Evolutionary conservation across 352 stramenopile species (phyloP).

Genomic region (Phytopythium vexans): DNA sequence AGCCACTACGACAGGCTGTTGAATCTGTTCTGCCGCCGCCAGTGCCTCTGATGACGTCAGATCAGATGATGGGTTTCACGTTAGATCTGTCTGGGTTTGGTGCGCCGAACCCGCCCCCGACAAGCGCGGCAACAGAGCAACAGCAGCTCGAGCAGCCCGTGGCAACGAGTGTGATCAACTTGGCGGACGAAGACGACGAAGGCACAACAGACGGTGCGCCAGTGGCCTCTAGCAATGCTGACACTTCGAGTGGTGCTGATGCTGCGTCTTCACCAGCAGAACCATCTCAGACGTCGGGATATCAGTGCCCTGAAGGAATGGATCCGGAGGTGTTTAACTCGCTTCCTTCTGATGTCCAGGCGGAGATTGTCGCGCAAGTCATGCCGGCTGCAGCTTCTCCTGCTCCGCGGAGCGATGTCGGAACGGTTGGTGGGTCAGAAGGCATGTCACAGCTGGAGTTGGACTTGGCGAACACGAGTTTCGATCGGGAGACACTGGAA

Average conservation of each 20-base stretch:
- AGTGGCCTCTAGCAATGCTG: conserved; percentile 7
- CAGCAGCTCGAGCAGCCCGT: neutral
- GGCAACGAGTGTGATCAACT: neutral
- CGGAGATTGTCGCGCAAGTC: conserved; percentile 91
- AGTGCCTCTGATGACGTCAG: conserved; percentile 20
- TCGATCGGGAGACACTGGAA: conserved; percentile 94
- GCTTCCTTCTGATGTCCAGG: conserved; percentile 96
- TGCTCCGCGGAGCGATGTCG: conserved; percentile 25
- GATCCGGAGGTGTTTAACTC: conserved; percentile 97
- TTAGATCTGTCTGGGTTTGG: conserved; percentile 69
- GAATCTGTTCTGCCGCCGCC: conserved; percentile 21
- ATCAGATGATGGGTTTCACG: conserved; percentile 81
- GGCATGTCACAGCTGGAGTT: conserved; percentile 78
- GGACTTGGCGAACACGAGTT: conserved; percentile 86
- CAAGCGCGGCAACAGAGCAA: neutral
- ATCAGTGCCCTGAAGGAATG: conserved; percentile 92
- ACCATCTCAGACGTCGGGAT: neutral
- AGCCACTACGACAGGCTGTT: conserved; percentile 1
- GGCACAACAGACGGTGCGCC: conserved; percentile 27
- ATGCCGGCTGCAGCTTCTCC: conserved; percentile 28
- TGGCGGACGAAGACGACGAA: conserved; percentile 22
- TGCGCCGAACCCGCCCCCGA: conserved; percentile 8
- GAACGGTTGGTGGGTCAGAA: conserved; percentile 35
- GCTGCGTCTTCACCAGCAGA: neutral
- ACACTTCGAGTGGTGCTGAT: conserved; percentile 14